Evolutionary conservation across 208 protist species (phyloP).

Genomic region (Leishmania gerbilli): DNA sequence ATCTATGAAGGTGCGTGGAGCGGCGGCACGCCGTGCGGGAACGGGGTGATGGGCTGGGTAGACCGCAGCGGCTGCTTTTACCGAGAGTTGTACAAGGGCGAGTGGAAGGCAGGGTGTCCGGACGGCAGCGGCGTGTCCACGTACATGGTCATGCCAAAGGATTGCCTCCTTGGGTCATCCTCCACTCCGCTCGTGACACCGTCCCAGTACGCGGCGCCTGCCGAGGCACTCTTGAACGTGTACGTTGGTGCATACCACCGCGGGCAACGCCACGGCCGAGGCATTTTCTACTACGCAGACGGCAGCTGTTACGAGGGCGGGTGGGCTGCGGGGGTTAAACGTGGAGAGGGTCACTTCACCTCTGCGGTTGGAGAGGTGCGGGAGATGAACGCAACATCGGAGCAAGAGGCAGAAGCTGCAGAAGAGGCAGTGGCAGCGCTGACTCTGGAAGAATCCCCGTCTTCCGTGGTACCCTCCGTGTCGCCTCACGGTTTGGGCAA

Average conservation of each 20-base stretch:
- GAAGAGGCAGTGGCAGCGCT: constrained; percentile 18
- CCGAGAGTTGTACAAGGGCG: constrained; percentile 77
- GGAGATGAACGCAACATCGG: background rate
- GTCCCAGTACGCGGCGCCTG: constrained; percentile 43
- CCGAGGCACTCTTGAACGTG: constrained; percentile 62
- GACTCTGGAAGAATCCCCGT: constrained; percentile 2
- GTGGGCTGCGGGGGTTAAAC: constrained; percentile 67
- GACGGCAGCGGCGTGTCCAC: constrained; percentile 73
- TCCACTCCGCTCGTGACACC: constrained; percentile 15
- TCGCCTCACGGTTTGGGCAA: constrained; percentile 20
- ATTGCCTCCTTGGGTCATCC: background rate
- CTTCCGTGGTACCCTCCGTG: constrained; percentile 21
- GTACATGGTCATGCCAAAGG: constrained; percentile 43
- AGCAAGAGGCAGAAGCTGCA: constrained; percentile 21
- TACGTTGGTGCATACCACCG: constrained; percentile 65
- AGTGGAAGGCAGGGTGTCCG: constrained; percentile 66
- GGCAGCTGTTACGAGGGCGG: constrained; percentile 84
- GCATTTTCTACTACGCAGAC: constrained; percentile 87
- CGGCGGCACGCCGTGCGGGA: constrained; percentile 49
- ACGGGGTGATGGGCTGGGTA: constrained; percentile 84
- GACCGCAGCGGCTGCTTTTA: constrained; percentile 36
- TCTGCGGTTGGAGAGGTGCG: constrained; percentile 54
- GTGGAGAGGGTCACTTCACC: constrained; percentile 61
- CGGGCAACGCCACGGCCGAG: constrained; percentile 70
- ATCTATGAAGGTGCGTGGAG: constrained; percentile 84